Evolutionary conservation across 352 stramenopile species (phyloP).

Genomic region (Pythium apleroticum): DNA sequence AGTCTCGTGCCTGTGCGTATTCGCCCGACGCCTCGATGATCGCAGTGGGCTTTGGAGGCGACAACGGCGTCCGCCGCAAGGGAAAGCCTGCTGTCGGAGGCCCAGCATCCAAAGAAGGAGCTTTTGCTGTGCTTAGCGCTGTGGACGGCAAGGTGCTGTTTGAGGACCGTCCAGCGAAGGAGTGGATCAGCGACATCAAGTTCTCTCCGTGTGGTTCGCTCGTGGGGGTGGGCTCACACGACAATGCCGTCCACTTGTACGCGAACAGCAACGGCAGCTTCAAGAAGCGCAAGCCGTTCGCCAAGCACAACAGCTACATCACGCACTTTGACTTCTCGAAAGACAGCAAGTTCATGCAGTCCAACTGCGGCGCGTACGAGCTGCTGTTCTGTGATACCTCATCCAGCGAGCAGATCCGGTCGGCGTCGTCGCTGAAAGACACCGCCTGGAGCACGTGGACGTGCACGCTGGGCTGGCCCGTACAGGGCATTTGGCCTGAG

Average conservation of each 20-base stretch:
- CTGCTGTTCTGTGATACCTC: constrained; percentile 88
- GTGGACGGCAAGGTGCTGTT: constrained; percentile 36
- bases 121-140: constrained; percentile 40
- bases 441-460: constrained; percentile 89
- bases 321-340: constrained; percentile 84
- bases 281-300: constrained; percentile 73
- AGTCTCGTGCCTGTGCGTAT: constrained; percentile 79
- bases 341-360: constrained; percentile 67
- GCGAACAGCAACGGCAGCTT: constrained; percentile 22
- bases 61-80: constrained; percentile 52
- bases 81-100: constrained; percentile 19
- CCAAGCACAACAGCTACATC: constrained; percentile 80
- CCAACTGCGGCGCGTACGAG: constrained; percentile 88
- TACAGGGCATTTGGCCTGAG: constrained; percentile 90
- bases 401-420: constrained; percentile 81
- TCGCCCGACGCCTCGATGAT: constrained; percentile 86
- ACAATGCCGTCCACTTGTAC: constrained; percentile 75
- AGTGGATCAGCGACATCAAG: constrained; percentile 81
- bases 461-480: constrained; percentile 88
- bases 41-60: constrained; percentile 75
- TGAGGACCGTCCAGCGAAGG: constrained; percentile 62
- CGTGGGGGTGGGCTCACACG: constrained; percentile 67
- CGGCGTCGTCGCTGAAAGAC: constrained; percentile 73
- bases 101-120: constrained; percentile 46
- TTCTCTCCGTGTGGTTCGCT: constrained; percentile 56